A percentile compares a stretch with the other conserved stretches of the same genome.
These are phyloP conservation scores for Scleroderma citrinum DNA, from an alignment of 768 basidiomycete species.

Conservation along the genomic window DNA sequence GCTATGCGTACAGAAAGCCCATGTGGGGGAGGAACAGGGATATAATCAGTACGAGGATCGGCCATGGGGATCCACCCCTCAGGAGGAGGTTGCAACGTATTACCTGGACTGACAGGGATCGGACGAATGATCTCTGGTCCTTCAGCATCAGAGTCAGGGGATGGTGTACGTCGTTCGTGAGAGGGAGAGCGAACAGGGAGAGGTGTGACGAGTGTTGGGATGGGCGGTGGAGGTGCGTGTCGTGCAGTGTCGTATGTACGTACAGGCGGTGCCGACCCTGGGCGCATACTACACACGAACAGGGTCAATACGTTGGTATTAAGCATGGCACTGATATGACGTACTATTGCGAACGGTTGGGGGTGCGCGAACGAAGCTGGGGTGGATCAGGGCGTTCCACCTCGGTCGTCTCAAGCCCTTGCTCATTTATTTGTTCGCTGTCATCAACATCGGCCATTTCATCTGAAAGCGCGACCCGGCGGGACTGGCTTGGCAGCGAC, in stretches of 20 bases:
- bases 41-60: slow-evolving; percentile 21
- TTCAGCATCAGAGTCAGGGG: slow-evolving; percentile 4
- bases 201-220: slow-evolving; percentile 15
- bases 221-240: slow-evolving; percentile 16
- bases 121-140: slow-evolving; percentile 25
- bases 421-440: slow-evolving; percentile 12
- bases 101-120: slow-evolving; percentile 20
- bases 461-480: slow-evolving; percentile 6
- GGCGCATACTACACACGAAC: slow-evolving; percentile 13
- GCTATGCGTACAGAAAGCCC: slow-evolving; percentile 10
- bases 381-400: slow-evolving; percentile 15
- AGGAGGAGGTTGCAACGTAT: slow-evolving; percentile 7
- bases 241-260: slow-evolving; percentile 13
- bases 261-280: slow-evolving; percentile 24
- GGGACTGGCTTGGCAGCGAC: slow-evolving; percentile 7
- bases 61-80: slow-evolving; percentile 27
- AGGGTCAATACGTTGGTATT: slow-evolving; percentile 1
- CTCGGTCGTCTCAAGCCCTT: slow-evolving; percentile 1
- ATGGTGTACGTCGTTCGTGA: slow-evolving; percentile 9
- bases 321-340: slow-evolving; percentile 7
- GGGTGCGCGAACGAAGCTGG: slow-evolving; percentile 11
- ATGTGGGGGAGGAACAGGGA: slow-evolving; percentile 19
- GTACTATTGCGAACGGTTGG: slow-evolving; percentile 19
- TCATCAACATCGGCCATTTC: slow-evolving; percentile 9
- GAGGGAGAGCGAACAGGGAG: slow-evolving; percentile 16